Evolutionary conservation across 192 early-diverging fungal genomes (phyloP), one percentile per base, ranked within the genome.

Genomic region (Backusella tuberculispora): DNA sequence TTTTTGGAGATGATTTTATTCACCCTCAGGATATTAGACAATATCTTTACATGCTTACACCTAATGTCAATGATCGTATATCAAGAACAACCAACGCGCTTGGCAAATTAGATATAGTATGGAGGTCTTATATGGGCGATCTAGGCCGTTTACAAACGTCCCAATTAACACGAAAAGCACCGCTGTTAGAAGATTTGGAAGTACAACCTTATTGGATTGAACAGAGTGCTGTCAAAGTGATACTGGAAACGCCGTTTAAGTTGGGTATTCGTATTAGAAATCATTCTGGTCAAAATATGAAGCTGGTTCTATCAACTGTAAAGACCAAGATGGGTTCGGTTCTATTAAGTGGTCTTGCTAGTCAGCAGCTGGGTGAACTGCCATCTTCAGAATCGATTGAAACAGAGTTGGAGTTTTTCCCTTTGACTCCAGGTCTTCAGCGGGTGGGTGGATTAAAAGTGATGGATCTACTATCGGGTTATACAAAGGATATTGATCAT

Each of bases 21-120:
- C 84, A 88, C 64, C 90, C 92, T 2, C 91, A 95, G 47, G 95
- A 97, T 76, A 86, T 94, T 69, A 86, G 96, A 46, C 97, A 99
- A 80, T 96, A 98, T 76, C 88, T 98, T 19, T 99, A 95, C 70
- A 87, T 94, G 34, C 85, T 99, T 19, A 85, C 79, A 6, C 92
- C 94, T 53, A 76, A 46, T 8, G 40, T 80, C 5, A 85, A 88
- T 48, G 88, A 90, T 56, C 75, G 84, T 24, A 66, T 89, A 41
- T 86, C 93, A 5, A 86, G 90, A 47, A 89, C 92, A 17, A 92
- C 93, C 5, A 91, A 94, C 44, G 90, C 91, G 29, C 85, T 98
- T 14, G 97, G 97, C 5, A 96, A 95, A 85, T 87, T 98, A 64
- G 96, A 98, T 78, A 98, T 98, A 70, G 83, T 93, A n/a, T 99